phyloP scores from a whole-genome alignment of 2,329 filamentous ascomycete species.

The Aspergillus japonicus region DNA sequence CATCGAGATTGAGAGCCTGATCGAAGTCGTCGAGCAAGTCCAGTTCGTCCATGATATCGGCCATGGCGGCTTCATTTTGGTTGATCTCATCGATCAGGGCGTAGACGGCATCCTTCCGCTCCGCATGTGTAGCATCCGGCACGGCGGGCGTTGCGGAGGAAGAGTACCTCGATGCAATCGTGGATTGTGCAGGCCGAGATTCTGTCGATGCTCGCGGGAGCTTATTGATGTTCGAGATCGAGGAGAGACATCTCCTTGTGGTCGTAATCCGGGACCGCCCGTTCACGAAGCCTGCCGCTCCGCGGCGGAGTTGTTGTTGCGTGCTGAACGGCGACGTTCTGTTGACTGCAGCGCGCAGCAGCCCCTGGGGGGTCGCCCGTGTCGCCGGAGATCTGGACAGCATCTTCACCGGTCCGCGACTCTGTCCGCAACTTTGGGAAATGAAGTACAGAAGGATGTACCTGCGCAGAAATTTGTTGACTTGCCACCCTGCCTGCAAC shows the following conservation, averaged over 20 bases:
- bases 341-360: slow-evolving; percentile 25
- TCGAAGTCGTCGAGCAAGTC: slow-evolving; percentile 30
- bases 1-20: slow-evolving; percentile 23
- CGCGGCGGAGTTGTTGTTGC: slow-evolving; percentile 28
- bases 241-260: slow-evolving; percentile 9
- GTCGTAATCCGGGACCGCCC: slow-evolving; percentile 18
- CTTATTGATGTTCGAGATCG: slow-evolving; percentile 1
- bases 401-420: slow-evolving; percentile 30
- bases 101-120: slow-evolving; percentile 34
- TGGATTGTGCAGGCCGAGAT: slow-evolving; percentile 6
- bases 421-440: background rate
- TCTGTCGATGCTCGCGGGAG: background rate
- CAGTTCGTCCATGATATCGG: slow-evolving; percentile 36
- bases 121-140: slow-evolving; percentile 12
- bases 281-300: slow-evolving; percentile 23
- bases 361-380: slow-evolving; percentile 28
- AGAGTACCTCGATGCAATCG: slow-evolving; percentile 20
- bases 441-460: slow-evolving; percentile 7
- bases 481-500: slow-evolving; percentile 1
- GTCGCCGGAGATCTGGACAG: slow-evolving; percentile 33
- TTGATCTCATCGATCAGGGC: slow-evolving; percentile 39
- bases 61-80: slow-evolving; percentile 35
- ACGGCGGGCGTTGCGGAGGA: slow-evolving; percentile 24
- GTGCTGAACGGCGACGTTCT: slow-evolving; percentile 20
- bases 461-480: slow-evolving; percentile 7